These are phyloP conservation scores for Lactifluus subvellereus DNA, from an alignment of 768 basidiomycete species.

Conservation along the genomic window DNA sequence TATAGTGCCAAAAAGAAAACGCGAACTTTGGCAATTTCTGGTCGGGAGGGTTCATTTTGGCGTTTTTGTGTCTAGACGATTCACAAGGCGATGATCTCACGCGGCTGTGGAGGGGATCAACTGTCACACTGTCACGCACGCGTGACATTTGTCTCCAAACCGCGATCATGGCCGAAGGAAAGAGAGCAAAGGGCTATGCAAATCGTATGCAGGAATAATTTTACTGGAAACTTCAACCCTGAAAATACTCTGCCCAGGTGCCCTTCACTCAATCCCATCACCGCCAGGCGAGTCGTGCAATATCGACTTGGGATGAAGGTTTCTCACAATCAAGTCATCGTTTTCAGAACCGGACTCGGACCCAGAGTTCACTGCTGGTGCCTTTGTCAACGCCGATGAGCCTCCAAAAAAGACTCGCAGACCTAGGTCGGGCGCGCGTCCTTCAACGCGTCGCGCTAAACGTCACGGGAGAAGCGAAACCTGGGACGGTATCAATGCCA, in stretches of 20 bases:
- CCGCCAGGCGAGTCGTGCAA: slow-evolving; percentile 32
- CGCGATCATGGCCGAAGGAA: neutral
- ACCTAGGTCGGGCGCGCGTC: neutral
- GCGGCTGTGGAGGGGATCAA: too few relatives aligned
- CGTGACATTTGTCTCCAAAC: neutral
- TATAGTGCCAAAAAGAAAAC: neutral
- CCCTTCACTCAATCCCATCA: slow-evolving; percentile 30
- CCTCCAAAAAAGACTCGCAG: slow-evolving; percentile 29
- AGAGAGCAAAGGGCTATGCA: slow-evolving; percentile 10
- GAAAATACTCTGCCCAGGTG: neutral
- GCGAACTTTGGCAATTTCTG: slow-evolving; percentile 35
- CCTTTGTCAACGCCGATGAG: slow-evolving; percentile 32
- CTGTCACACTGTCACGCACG: slow-evolving; percentile 5
- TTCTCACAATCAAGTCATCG: neutral
- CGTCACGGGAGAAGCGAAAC: slow-evolving; percentile 4
- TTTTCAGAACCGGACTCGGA: slow-evolving; percentile 42
- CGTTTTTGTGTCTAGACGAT: neutral
- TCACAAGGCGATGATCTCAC: too few relatives aligned
- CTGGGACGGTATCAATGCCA: neutral
- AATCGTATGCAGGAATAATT: slow-evolving; percentile 1
- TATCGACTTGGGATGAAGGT: neutral
- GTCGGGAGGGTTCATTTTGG: slow-evolving; percentile 23
- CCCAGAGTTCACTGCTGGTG: slow-evolving; percentile 44
- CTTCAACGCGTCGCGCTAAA: neutral
- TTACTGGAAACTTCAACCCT: neutral